Conservation (phyloP, 257 asterid species). For the Euphrasia confusa region DNA sequence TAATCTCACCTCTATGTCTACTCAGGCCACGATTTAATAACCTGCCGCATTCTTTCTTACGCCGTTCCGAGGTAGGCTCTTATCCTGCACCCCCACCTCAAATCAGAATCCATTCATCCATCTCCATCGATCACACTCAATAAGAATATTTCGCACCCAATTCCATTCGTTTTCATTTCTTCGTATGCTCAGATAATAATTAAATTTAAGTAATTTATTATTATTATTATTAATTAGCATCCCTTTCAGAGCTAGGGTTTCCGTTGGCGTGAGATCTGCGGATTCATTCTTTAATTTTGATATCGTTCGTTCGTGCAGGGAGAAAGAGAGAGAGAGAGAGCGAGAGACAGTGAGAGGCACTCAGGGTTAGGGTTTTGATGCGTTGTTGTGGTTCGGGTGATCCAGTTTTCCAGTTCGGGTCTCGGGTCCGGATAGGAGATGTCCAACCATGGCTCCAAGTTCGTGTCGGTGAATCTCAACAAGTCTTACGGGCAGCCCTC, state of each 20-base stretch:
- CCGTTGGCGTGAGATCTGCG: constrained; percentile 41
- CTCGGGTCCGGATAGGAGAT: constrained; percentile 47
- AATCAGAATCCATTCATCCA: constrained; percentile 29
- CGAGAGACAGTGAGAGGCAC: constrained; percentile 33
- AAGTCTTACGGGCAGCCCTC: constrained; percentile 78
- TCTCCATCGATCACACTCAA: constrained; percentile 1
- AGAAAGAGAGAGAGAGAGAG: constrained; percentile 31
- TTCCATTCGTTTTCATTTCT: constrained; percentile 1
- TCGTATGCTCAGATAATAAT: constrained; percentile 17
- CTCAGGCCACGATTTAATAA: constrained; percentile 43
- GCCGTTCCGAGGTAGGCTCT: constrained; percentile 49
- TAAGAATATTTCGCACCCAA: neutral
- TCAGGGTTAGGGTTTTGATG: constrained; percentile 61
- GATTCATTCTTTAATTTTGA: constrained; percentile 23
- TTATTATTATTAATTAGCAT: neutral
- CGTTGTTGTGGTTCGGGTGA: constrained; percentile 47
- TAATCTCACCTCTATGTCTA: constrained; percentile 27
- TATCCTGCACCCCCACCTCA: constrained; percentile 19
- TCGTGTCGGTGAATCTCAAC: constrained; percentile 73
- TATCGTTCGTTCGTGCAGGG: constrained; percentile 31
- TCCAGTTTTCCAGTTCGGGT: constrained; percentile 35
- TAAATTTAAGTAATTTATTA: neutral
- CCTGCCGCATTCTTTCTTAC: constrained; percentile 43
- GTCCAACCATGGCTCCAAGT: constrained; percentile 91
- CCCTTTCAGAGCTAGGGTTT: constrained; percentile 32